Evolutionary conservation across 176 grass and related monocot species (phyloP).

Genomic region (Ensete ventricosum): DNA sequence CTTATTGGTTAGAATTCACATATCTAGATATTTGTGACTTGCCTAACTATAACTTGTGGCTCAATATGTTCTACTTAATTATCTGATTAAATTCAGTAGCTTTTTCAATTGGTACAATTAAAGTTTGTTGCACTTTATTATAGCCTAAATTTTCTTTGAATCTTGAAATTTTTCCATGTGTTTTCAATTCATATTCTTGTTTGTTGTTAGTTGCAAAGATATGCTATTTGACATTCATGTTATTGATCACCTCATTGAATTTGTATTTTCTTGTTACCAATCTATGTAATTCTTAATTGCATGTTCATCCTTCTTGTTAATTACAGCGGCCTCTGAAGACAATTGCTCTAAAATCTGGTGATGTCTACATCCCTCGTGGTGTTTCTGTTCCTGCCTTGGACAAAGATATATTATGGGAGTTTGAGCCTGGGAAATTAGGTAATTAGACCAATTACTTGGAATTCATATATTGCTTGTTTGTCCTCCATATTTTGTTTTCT

Average conservation of each 20-base stretch:
- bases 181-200: neutral
- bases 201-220: neutral
- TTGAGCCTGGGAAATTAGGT: conserved; percentile 48
- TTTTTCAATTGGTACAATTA: neutral
- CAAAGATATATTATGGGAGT: conserved; percentile 74
- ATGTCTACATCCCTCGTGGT: conserved; percentile 87
- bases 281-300: neutral
- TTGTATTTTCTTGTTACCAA: neutral
- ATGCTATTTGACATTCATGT: neutral
- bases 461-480: neutral
- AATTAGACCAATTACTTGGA: conserved; percentile 2
- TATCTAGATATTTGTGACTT: neutral
- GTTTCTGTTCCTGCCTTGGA: conserved; percentile 77
- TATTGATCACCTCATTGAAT: neutral
- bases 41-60: neutral
- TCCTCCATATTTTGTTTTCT: neutral
- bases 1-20: neutral
- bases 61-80: neutral
- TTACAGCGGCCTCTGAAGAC: conserved; percentile 77
- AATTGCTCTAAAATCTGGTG: conserved; percentile 74
- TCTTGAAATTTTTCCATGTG: neutral
- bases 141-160: neutral
- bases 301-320: neutral
- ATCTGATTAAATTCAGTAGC: neutral
- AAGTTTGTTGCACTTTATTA: neutral